Evolutionary conservation across 2,329 filamentous ascomycete species (phyloP).

Genomic region (Botrytis squamosa): DNA sequence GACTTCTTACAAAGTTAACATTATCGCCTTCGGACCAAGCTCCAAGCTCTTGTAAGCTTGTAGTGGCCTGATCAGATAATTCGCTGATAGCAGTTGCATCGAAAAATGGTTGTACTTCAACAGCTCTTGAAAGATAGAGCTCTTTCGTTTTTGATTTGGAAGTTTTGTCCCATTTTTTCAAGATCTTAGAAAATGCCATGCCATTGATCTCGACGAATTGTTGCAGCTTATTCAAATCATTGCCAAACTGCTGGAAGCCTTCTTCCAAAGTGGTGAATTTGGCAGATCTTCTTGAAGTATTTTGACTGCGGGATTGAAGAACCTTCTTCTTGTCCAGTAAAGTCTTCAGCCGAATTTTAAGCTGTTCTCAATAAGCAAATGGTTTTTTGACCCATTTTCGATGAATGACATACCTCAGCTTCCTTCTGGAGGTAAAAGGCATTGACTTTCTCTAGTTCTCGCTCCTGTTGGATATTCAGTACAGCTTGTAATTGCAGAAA

Average conservation of each 20-base stretch:
- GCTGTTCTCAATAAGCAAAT: constrained; percentile 50
- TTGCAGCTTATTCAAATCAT: constrained; percentile 94
- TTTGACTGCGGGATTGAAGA: constrained; percentile 73
- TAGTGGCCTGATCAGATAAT: constrained; percentile 93
- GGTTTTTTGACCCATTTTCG: neutral
- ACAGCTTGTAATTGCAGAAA: constrained; percentile 31
- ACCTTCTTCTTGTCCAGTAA: constrained; percentile 93
- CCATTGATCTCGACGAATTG: constrained; percentile 99
- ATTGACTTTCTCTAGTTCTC: constrained; percentile 98
- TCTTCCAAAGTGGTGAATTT: constrained; percentile 95
- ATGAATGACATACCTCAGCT: constrained; percentile 69
- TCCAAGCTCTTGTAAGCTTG: constrained; percentile 89
- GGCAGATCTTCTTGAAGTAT: constrained; percentile 80
- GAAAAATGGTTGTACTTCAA: constrained; percentile 98
- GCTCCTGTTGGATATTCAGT: constrained; percentile 66
- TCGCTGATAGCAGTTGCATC: constrained; percentile 96
- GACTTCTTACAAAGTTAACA: constrained; percentile 68
- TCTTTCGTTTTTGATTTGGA: constrained; percentile 99
- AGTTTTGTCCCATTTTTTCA: constrained; percentile 99
- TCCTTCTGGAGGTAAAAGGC: constrained; percentile 97
- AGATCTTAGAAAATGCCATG: constrained; percentile 95
- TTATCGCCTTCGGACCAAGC: constrained; percentile 97
- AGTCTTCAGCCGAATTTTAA: constrained; percentile 89
- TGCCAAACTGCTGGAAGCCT: constrained; percentile 95
- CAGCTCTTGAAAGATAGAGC: constrained; percentile 89